These are phyloP conservation scores for Phyllosticta capitalensis DNA, from an alignment of 2,329 filamentous ascomycete species.

Conservation along the genomic window DNA sequence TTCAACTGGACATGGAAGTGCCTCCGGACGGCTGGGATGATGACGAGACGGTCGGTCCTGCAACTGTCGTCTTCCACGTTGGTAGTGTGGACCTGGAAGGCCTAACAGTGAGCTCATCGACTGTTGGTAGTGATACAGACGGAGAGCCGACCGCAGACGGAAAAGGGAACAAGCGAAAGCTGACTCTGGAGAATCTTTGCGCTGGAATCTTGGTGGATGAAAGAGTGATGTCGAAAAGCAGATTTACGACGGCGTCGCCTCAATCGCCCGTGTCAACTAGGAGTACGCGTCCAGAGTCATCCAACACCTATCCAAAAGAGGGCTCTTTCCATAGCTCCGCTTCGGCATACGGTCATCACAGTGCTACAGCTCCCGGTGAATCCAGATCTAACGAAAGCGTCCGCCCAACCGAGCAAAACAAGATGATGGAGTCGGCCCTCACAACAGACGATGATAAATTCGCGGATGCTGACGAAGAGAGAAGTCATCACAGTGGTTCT, in stretches of 20 bases:
- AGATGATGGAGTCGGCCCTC: conserved; percentile 19
- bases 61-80: conserved; percentile 41
- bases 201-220: conserved; percentile 40
- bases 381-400: not conserved
- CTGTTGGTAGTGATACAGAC: conserved; percentile 16
- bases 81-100: conserved; percentile 59
- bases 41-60: conserved; percentile 39
- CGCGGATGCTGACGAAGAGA: conserved; percentile 32
- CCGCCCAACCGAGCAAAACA: not conserved
- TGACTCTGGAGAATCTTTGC: conserved; percentile 54
- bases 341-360: not conserved
- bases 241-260: not conserved
- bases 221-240: conserved; percentile 7
- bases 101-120: conserved; percentile 27
- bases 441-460: conserved; percentile 33
- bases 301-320: not conserved
- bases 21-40: conserved; percentile 42
- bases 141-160: conserved; percentile 24
- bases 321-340: not conserved
- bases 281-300: not conserved
- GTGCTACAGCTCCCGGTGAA: not conserved
- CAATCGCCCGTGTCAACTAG: not conserved
- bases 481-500: conserved; percentile 7
- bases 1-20: conserved; percentile 52
- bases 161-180: conserved; percentile 53